Percentiles rank a stretch among this genome's conserved stretches.
phyloP scores from a whole-genome alignment of 257 asterid species.

The Eustoma russellianum region DNA sequence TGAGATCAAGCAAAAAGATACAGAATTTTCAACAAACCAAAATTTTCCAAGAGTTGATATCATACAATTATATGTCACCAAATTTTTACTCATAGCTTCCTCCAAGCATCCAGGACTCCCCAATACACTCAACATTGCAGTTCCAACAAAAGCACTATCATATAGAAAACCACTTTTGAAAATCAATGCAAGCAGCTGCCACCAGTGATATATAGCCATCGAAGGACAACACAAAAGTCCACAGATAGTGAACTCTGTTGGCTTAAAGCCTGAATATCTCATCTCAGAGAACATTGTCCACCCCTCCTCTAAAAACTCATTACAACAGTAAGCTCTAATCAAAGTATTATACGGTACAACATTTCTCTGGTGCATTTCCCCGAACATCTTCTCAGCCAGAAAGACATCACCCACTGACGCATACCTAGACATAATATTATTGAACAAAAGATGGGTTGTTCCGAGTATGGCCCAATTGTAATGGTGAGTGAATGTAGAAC shows the following conservation, averaged over 20 bases:
- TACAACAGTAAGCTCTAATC: slow-evolving; percentile 43
- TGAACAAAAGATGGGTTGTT: slow-evolving; percentile 46
- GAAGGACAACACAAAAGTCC: slow-evolving; percentile 42
- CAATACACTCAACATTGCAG: slow-evolving; percentile 62
- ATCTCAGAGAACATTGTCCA: slow-evolving; percentile 43
- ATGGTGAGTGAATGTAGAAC: slow-evolving; percentile 56
- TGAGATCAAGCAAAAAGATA: slow-evolving; percentile 40
- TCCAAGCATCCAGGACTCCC: slow-evolving; percentile 42
- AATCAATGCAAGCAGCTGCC: slow-evolving; percentile 55
- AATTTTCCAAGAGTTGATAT: slow-evolving; percentile 46
- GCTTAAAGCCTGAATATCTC: slow-evolving; percentile 41
- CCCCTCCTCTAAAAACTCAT: slow-evolving; percentile 35
- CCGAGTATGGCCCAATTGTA: slow-evolving; percentile 33
- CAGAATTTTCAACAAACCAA: slow-evolving; percentile 37
- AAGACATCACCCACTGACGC: slow-evolving; percentile 21
- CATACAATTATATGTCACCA: slow-evolving; percentile 58
- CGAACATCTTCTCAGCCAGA: slow-evolving; percentile 52
- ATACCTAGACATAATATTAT: slow-evolving; percentile 34
- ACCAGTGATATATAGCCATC: slow-evolving; percentile 37
- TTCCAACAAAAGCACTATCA: slow-evolving; percentile 51
- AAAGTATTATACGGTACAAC: slow-evolving; percentile 56
- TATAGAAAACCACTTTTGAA: slow-evolving; percentile 41
- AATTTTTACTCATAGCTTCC: slow-evolving; percentile 48
- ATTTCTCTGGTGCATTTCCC: slow-evolving; percentile 48
- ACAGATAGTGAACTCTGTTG: slow-evolving; percentile 56